These are phyloP conservation scores for Wickerhamiella parazyma DNA, from an alignment of 805 yeast species.

Conservation along the genomic window DNA sequence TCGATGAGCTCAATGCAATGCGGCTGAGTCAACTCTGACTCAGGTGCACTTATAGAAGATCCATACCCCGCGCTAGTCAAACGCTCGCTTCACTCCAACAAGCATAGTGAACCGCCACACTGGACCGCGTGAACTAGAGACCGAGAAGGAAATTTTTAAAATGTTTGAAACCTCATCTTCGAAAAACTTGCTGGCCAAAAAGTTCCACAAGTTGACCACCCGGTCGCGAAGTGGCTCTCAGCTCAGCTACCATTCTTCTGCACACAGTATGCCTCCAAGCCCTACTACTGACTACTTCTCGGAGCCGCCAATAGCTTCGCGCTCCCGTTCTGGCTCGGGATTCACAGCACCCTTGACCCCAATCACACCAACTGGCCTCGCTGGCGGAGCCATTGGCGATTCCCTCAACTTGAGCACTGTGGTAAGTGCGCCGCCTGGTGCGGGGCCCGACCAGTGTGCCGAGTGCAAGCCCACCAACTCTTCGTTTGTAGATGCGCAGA, in stretches of 20 bases:
- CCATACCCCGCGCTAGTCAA: not conserved
- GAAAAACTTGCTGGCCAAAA: conserved; percentile 1
- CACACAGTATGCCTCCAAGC: not conserved
- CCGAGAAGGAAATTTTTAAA: too few relatives aligned
- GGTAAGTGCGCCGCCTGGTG: not conserved
- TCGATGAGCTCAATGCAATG: not conserved
- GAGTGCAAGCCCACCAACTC: not conserved
- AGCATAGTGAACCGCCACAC: too few relatives aligned
- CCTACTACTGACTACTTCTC: not conserved
- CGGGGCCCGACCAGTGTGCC: not conserved
- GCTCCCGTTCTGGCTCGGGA: conserved; percentile 4
- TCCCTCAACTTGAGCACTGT: not conserved
- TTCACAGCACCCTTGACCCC: conserved; percentile 3
- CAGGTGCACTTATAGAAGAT: too few relatives aligned
- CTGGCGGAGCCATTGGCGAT: not conserved
- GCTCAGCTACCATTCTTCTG: not conserved
- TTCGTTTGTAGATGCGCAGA: not conserved
- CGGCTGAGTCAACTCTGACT: not conserved
- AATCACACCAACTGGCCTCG: conserved; percentile 4
- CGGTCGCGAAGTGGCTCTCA: not conserved
- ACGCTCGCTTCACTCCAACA: too few relatives aligned
- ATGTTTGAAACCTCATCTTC: not conserved
- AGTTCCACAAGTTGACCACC: conserved; percentile 4
- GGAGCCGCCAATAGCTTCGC: not conserved
- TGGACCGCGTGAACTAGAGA: too few relatives aligned